Percentiles rank a stretch among this genome's conserved stretches.
These are phyloP conservation scores for Curvularia sp. DNA, from an alignment of 2,329 filamentous ascomycete genomes.

Conservation along the genomic window DNA sequence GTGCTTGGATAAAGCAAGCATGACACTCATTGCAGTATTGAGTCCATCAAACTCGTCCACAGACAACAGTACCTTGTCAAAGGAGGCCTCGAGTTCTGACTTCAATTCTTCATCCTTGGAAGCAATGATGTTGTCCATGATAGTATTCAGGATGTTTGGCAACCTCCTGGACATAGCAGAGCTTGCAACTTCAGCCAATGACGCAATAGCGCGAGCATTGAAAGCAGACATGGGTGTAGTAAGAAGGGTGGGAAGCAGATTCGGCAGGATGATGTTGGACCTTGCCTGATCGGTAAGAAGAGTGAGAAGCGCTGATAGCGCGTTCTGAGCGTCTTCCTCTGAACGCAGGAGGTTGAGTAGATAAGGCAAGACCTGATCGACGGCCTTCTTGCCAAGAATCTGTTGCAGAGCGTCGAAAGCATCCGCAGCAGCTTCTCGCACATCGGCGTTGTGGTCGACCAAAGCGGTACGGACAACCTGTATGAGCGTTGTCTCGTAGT, in stretches of 20 bases:
- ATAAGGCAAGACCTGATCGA: slow-evolving; percentile 93
- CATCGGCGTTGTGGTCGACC: slow-evolving; percentile 86
- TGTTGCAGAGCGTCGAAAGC: slow-evolving; percentile 96
- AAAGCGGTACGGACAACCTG: slow-evolving; percentile 92
- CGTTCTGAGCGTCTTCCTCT: slow-evolving; percentile 88
- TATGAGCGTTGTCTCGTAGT: slow-evolving; percentile 93
- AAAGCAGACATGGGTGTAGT: slow-evolving; percentile 90
- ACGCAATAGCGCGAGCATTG: slow-evolving; percentile 93
- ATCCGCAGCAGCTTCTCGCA: slow-evolving; percentile 93
- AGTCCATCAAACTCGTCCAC: slow-evolving; percentile 96
- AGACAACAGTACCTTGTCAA: slow-evolving; percentile 88
- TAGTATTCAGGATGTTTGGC: slow-evolving; percentile 86
- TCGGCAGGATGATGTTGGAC: slow-evolving; percentile 95
- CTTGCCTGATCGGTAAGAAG: slow-evolving; percentile 91
- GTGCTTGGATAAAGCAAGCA: slow-evolving; percentile 86
- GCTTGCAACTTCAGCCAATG: slow-evolving; percentile 88
- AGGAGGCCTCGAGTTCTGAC: slow-evolving; percentile 76
- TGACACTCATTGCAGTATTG: slow-evolving; percentile 93
- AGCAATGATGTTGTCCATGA: slow-evolving; percentile 90
- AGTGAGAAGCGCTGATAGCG: slow-evolving; percentile 88
- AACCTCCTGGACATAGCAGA: slow-evolving; percentile 88
- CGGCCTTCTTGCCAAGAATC: slow-evolving; percentile 89
- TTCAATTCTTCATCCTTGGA: slow-evolving; percentile 77
- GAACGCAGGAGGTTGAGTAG: slow-evolving; percentile 87
- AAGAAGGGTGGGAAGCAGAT: slow-evolving; percentile 91